A percentile compares a stretch with the other conserved stretches of the same genome.
These are phyloP conservation scores for Diaporthe humulicola DNA, from an alignment of 2,329 filamentous ascomycete species.

Conservation along the genomic window DNA sequence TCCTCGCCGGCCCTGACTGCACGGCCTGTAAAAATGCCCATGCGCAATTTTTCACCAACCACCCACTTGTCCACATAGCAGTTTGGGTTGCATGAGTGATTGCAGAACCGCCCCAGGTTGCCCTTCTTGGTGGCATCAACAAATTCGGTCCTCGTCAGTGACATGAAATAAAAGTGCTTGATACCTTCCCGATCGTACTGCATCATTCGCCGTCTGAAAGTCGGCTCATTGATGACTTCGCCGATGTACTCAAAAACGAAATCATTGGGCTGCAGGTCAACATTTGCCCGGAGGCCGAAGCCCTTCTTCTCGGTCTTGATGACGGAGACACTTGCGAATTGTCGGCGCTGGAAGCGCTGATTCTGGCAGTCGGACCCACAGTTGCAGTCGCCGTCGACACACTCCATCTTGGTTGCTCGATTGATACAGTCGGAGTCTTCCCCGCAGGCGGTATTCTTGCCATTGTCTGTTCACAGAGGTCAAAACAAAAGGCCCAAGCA, in stretches of 20 bases:
- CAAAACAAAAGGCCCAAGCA: slow-evolving; percentile 38
- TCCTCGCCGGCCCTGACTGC: slow-evolving; percentile 90
- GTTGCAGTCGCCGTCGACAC: slow-evolving; percentile 83
- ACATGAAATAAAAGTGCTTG: slow-evolving; percentile 99
- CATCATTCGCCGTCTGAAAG: slow-evolving; percentile 89
- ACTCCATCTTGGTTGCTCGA: slow-evolving; percentile 97
- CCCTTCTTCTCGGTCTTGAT: slow-evolving; percentile 99
- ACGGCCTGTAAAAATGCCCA: slow-evolving; percentile 97
- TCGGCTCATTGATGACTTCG: slow-evolving; percentile 94
- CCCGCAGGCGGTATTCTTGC: slow-evolving; percentile 86
- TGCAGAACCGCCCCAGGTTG: slow-evolving; percentile 96
- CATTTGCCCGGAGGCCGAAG: slow-evolving; percentile 88
- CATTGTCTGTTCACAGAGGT: slow-evolving; percentile 61
- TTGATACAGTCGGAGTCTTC: slow-evolving; percentile 99
- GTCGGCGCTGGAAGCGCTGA: slow-evolving; percentile 90
- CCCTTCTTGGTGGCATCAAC: slow-evolving; percentile 98
- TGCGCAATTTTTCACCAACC: slow-evolving; percentile 94
- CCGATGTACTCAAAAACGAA: slow-evolving; percentile 99
- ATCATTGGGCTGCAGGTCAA: slow-evolving; percentile 82
- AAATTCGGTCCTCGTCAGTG: slow-evolving; percentile 94
- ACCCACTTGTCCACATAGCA: slow-evolving; percentile 99
- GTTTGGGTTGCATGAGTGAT: slow-evolving; percentile 98
- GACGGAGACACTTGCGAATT: slow-evolving; percentile 92
- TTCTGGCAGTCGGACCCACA: slow-evolving; percentile 93
- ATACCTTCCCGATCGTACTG: slow-evolving; percentile 97